Conservation (phyloP, 768 basidiomycete species). For the Boletus pseudo-olivaceus region DNA sequence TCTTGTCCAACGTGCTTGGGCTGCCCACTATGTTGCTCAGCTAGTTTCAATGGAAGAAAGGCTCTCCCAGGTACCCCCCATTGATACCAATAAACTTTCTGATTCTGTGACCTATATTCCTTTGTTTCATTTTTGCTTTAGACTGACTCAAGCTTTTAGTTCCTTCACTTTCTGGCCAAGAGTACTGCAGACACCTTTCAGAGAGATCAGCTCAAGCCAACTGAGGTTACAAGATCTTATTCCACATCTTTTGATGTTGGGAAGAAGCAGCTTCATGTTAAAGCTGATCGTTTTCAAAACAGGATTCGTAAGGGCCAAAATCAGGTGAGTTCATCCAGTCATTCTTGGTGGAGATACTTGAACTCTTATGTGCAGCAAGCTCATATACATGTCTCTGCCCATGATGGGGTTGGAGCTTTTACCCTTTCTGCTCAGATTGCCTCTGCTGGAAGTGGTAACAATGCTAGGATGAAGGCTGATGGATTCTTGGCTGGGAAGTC, state of each 20-base stretch:
- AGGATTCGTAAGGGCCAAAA: constrained; percentile 29
- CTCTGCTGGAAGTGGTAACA: constrained; percentile 4
- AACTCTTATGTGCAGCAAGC: constrained; percentile 11
- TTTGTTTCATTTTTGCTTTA: neutral
- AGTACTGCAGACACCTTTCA: constrained; percentile 24
- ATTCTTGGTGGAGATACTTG: neutral
- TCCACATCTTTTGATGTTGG: constrained; percentile 7
- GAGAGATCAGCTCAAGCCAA: constrained; percentile 27
- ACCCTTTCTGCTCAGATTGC: constrained; percentile 20
- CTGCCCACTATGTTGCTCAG: constrained; percentile 29
- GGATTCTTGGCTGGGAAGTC: constrained; percentile 30
- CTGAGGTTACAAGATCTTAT: constrained; percentile 21
- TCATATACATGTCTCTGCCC: constrained; percentile 22
- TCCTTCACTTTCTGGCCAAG: constrained; percentile 28
- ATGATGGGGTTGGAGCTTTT: constrained; percentile 20
- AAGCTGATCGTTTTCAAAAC: constrained; percentile 29
- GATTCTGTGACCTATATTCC: constrained; percentile 15
- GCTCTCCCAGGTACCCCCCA: constrained; percentile 20
- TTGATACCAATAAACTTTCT: constrained; percentile 26
- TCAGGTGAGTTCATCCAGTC: constrained; percentile 34
- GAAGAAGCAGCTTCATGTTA: constrained; percentile 16
- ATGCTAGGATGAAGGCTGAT: constrained; percentile 21
- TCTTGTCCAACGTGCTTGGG: constrained; percentile 32
- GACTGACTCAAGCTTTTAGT: constrained; percentile 11
- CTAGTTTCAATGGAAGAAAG: constrained; percentile 17